Conservation (phyloP, 2,329 filamentous ascomycete species). For the Apiospora phragmitis region DNA sequence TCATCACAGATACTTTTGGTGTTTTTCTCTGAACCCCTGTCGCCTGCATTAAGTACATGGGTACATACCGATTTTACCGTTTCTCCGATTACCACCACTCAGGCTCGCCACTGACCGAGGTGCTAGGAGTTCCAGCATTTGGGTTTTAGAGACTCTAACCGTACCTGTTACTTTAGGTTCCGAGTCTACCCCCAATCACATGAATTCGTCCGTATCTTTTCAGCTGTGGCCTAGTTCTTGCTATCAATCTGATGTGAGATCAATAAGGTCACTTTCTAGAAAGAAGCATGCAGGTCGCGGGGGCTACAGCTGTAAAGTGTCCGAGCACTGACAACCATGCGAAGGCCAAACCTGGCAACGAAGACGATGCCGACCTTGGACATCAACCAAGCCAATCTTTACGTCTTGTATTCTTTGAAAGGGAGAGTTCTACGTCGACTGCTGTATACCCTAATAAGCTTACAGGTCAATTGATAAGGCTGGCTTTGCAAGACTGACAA, state of each 20-base stretch:
- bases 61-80: constrained; percentile 3
- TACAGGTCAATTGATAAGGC: too few species aligned
- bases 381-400: background rate
- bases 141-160: too few species aligned
- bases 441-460: too few species aligned
- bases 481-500: too few species aligned
- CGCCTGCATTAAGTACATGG: background rate
- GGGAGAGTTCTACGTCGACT: too few species aligned
- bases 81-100: background rate
- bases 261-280: background rate
- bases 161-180: background rate
- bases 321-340: background rate
- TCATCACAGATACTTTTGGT: constrained; percentile 13
- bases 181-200: background rate
- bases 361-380: background rate
- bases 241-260: background rate
- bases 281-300: background rate
- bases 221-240: background rate
- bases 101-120: background rate
- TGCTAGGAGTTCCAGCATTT: background rate
- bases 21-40: background rate
- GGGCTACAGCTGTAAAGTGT: background rate
- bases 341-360: background rate
- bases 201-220: background rate
- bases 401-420: background rate